phyloP scores from a whole-genome alignment of 495 filamentous ascomycete genomes.

The Xylaria curta region DNA sequence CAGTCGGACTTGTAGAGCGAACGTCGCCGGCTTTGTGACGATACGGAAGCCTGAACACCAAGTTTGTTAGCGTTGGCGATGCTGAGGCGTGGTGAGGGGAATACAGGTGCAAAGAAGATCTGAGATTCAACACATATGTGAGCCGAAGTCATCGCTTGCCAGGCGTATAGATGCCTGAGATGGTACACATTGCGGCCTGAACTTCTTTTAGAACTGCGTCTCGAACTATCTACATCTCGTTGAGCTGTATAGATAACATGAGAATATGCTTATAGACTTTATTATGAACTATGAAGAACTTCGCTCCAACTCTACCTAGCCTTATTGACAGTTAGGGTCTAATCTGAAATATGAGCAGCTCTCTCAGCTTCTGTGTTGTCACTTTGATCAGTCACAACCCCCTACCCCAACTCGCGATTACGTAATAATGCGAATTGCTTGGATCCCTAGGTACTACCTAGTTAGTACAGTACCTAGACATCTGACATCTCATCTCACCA shows the following conservation, averaged over 20 bases:
- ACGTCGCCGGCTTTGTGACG: conserved; percentile 36
- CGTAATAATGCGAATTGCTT: background rate
- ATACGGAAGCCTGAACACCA: conserved; percentile 29
- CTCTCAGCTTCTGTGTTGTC: background rate
- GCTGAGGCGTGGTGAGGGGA: background rate
- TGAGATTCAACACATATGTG: background rate
- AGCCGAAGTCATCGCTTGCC: background rate
- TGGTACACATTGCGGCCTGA: background rate
- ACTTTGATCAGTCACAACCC: background rate
- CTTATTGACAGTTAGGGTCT: background rate
- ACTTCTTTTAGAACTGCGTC: background rate
- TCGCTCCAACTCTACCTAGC: background rate
- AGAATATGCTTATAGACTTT: background rate
- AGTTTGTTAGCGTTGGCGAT: conserved; percentile 16
- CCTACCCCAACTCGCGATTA: background rate
- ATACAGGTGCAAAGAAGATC: background rate
- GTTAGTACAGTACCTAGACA: no score
- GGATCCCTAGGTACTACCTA: no score
- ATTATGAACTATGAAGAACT: background rate
- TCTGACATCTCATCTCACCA: background rate
- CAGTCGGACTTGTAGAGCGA: conserved; percentile 37
- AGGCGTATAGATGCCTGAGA: background rate
- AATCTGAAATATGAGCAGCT: background rate
- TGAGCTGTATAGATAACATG: background rate
- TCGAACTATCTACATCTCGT: background rate